Evolutionary conservation across 1,139 yeast species (phyloP).

Genomic region (Geotrichum carabidarum): DNA sequence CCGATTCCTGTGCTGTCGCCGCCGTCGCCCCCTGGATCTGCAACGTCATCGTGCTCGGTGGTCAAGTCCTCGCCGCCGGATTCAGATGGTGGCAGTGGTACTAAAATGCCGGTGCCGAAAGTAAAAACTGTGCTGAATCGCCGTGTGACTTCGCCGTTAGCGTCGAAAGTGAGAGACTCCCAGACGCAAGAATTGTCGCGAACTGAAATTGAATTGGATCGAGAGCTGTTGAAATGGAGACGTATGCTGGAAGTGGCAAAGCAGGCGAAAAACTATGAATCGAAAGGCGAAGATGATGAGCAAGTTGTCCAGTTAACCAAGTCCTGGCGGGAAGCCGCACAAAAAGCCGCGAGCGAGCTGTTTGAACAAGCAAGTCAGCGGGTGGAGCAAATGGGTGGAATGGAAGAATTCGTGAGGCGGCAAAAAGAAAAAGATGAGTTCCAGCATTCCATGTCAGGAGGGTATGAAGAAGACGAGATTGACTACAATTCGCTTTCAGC

Average conservation of each 20-base stretch:
- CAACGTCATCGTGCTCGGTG: not conserved
- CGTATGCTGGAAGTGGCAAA: conserved; percentile 35
- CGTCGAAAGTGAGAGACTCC: conserved; percentile 7
- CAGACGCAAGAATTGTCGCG: conserved; percentile 18
- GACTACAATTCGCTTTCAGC: conserved; percentile 37
- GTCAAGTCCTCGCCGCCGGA: too few species aligned
- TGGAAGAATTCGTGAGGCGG: conserved; percentile 39
- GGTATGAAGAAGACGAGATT: conserved; percentile 26
- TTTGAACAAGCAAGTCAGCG: conserved; percentile 42
- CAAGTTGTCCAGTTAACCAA: conserved; percentile 34
- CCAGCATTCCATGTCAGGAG: conserved; percentile 14
- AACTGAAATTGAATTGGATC: conserved; percentile 29
- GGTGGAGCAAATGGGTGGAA: conserved; percentile 45
- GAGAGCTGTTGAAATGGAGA: conserved; percentile 30
- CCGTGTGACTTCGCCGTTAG: conserved; percentile 21
- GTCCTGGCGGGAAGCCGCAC: conserved; percentile 46
- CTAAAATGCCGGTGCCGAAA: conserved; percentile 1
- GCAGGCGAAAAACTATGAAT: conserved; percentile 38
- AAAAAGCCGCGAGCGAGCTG: conserved; percentile 43
- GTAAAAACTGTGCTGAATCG: not conserved
- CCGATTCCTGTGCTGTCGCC: conserved; percentile 34
- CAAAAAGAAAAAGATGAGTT: conserved; percentile 32
- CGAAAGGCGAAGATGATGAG: conserved; percentile 27
- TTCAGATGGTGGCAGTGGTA: too few species aligned
- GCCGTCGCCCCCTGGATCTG: conserved; percentile 23